These are phyloP conservation scores for Diaporthe citriasiana DNA, from an alignment of 2,329 filamentous ascomycete genomes.

Conservation along the genomic window DNA sequence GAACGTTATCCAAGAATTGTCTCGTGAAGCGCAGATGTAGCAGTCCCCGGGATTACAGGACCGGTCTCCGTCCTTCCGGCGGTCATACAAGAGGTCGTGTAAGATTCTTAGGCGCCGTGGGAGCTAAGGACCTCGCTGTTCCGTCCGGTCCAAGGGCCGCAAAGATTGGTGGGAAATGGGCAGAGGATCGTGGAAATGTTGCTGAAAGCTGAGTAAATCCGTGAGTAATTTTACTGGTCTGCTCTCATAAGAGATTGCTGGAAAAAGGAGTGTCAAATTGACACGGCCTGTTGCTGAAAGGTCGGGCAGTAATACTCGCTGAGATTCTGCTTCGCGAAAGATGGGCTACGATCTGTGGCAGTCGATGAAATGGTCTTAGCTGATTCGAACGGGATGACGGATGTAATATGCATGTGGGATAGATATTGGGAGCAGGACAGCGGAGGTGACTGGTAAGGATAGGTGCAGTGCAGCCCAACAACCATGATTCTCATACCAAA, in stretches of 20 bases:
- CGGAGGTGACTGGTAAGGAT: slow-evolving; percentile 47
- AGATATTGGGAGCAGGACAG: slow-evolving; percentile 46
- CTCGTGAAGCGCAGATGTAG: slow-evolving; percentile 35
- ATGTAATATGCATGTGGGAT: slow-evolving; percentile 39
- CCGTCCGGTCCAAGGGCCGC: slow-evolving; percentile 12
- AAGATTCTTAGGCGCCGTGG: slow-evolving; percentile 29
- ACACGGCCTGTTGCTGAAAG: slow-evolving; percentile 21
- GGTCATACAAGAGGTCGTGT: slow-evolving; percentile 40
- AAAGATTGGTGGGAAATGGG: slow-evolving; percentile 9
- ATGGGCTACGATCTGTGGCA: slow-evolving; percentile 41
- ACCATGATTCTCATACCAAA: slow-evolving; percentile 53
- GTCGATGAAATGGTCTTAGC: slow-evolving; percentile 50
- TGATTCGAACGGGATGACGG: slow-evolving; percentile 44
- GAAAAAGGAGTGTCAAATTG: slow-evolving; percentile 17
- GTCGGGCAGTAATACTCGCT: slow-evolving; percentile 44
- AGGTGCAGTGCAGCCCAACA: slow-evolving; percentile 56
- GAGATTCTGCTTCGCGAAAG: slow-evolving; percentile 41
- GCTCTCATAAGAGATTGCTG: slow-evolving; percentile 7
- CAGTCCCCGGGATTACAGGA: slow-evolving; percentile 35
- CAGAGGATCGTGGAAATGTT: neutral
- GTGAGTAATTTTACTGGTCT: neutral
- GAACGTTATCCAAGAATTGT: slow-evolving; percentile 40
- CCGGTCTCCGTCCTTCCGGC: slow-evolving; percentile 35
- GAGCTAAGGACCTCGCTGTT: slow-evolving; percentile 12
- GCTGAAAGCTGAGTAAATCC: neutral